phyloP scores from a whole-genome alignment of 2,329 filamentous ascomycete species.

The Bipolaris zeicola region DNA sequence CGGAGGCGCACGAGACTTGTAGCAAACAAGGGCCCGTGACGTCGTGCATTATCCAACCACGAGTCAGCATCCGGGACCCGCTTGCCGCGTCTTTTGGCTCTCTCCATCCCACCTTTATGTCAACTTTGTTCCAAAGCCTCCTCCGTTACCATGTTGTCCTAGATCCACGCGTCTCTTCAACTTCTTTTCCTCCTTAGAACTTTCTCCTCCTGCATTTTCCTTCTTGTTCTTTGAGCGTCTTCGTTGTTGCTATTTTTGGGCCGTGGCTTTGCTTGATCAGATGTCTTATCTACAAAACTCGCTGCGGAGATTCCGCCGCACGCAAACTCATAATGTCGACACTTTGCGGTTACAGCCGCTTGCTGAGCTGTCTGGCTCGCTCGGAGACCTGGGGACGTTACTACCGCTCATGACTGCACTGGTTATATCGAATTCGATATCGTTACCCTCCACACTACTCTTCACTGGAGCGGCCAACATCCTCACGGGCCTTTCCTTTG shows the following conservation, averaged over 20 bases:
- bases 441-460: slow-evolving; percentile 80
- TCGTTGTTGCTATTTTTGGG: neutral
- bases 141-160: slow-evolving; percentile 2
- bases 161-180: neutral
- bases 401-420: slow-evolving; percentile 89
- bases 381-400: slow-evolving; percentile 88
- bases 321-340: slow-evolving; percentile 57
- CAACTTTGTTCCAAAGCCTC: neutral
- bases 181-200: neutral
- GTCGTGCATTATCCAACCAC: slow-evolving; percentile 10
- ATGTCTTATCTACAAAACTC: slow-evolving; percentile 29
- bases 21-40: slow-evolving; percentile 7
- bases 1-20: slow-evolving; percentile 5
- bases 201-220: neutral
- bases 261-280: neutral
- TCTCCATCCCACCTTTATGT: slow-evolving; percentile 1
- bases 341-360: slow-evolving; percentile 63
- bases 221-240: neutral
- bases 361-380: slow-evolving; percentile 83
- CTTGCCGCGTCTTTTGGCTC: neutral
- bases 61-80: neutral
- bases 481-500: slow-evolving; percentile 78
- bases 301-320: slow-evolving; percentile 37
- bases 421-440: slow-evolving; percentile 76
- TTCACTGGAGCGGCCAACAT: slow-evolving; percentile 90